Evolutionary conservation across 2,329 filamentous ascomycete species (phyloP).

Genomic region (Pseudocercospora vitis): DNA sequence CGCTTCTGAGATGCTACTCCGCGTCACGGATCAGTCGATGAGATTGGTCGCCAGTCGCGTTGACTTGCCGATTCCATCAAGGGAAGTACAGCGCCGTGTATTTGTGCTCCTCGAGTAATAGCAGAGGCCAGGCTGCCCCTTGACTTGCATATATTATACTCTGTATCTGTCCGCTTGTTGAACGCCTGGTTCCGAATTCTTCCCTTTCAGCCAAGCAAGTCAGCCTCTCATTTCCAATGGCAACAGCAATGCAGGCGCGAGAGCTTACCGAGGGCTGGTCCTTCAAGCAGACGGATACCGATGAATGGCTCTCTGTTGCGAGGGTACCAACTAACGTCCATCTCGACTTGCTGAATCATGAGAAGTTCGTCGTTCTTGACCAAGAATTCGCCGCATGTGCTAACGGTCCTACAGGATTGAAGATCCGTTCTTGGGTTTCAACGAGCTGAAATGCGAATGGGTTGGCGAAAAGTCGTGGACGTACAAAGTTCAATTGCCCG

Average conservation of each 20-base stretch:
- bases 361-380: constrained; percentile 39
- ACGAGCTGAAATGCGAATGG: constrained; percentile 52
- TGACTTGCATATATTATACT: not conserved
- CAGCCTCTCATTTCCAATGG: too few relatives aligned
- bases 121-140: not conserved
- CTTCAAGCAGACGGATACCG: constrained; percentile 47
- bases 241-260: constrained; percentile 25
- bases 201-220: too few relatives aligned
- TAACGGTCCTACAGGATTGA: constrained; percentile 44
- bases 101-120: too few relatives aligned
- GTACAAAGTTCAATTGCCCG: constrained; percentile 47
- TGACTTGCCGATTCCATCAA: constrained; percentile 13
- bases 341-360: constrained; percentile 49
- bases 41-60: not conserved
- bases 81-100: constrained; percentile 15
- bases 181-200: not conserved
- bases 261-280: constrained; percentile 45
- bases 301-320: constrained; percentile 47
- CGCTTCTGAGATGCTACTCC: not conserved
- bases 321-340: constrained; percentile 51
- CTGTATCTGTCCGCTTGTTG: not conserved
- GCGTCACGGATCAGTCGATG: not conserved
- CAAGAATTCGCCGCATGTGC: not conserved
- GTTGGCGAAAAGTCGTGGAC: constrained; percentile 51
- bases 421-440: constrained; percentile 53